phyloP scores from a whole-genome alignment of 352 stramenopile species.

The Achlya hypogyna region DNA sequence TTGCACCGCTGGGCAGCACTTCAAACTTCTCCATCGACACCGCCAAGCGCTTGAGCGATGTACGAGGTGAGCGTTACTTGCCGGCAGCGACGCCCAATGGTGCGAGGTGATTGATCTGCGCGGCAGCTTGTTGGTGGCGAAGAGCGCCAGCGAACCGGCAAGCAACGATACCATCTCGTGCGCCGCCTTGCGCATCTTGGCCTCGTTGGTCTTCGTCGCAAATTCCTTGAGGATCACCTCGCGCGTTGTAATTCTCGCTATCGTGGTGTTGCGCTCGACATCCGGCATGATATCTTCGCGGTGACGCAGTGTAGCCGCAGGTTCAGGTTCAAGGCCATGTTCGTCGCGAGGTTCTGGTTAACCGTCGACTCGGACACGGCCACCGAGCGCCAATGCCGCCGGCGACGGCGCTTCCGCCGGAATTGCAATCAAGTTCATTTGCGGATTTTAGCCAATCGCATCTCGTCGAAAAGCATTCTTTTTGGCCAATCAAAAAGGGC shows the following conservation, averaged over 20 bases:
- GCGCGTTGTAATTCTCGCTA: conserved; percentile 97
- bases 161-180: conserved; percentile 98
- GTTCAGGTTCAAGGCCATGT: conserved; percentile 97
- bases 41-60: conserved; percentile 83
- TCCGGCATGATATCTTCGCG: conserved; percentile 98
- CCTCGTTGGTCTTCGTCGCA: conserved; percentile 90
- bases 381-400: neutral
- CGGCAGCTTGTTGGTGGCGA: conserved; percentile 96
- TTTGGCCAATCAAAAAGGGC: neutral
- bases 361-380: conserved; percentile 87
- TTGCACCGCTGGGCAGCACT: conserved; percentile 74
- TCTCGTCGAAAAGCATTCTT: neutral
- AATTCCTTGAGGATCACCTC: conserved; percentile 99
- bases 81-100: conserved; percentile 87
- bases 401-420: no score
- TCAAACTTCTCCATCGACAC: conserved; percentile 81
- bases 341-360: conserved; percentile 96
- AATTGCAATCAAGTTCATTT: no score
- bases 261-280: conserved; percentile 97
- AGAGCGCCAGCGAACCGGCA: conserved; percentile 94
- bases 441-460: neutral
- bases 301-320: conserved; percentile 95
- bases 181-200: conserved; percentile 96
- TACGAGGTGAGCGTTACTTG: conserved; percentile 85
- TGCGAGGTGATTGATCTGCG: conserved; percentile 95